Conservation (phyloP, 495 filamentous ascomycete genomes). For the Hypoxylon trugodes region DNA sequence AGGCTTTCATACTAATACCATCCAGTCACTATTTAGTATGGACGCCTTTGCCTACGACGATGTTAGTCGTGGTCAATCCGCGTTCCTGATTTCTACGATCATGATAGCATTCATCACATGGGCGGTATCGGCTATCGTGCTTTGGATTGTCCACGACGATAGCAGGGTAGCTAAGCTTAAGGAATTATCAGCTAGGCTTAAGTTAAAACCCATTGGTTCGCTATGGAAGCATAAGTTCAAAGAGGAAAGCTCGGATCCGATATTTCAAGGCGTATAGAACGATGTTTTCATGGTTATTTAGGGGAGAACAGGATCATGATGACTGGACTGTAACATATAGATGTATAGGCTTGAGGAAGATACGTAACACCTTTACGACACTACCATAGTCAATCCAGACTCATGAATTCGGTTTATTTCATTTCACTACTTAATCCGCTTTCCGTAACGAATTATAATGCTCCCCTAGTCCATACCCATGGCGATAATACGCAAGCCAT, state of each 20-base stretch:
- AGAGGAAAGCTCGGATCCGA: background rate
- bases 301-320: too few relatives aligned
- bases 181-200: background rate
- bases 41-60: slow-evolving; percentile 30
- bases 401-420: too few relatives aligned
- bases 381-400: too few relatives aligned
- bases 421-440: slow-evolving; percentile 39
- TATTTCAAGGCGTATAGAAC: slow-evolving; percentile 12
- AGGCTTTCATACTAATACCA: background rate
- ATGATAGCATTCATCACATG: slow-evolving; percentile 32
- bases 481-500: slow-evolving; percentile 95
- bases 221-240: background rate
- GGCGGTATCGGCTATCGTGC: slow-evolving; percentile 21
- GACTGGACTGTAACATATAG: too few relatives aligned
- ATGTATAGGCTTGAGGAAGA: too few relatives aligned
- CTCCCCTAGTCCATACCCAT: slow-evolving; percentile 91
- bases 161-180: slow-evolving; percentile 4
- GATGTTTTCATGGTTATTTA: too few relatives aligned
- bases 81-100: slow-evolving; percentile 25
- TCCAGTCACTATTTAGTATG: slow-evolving; percentile 34
- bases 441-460: slow-evolving; percentile 91
- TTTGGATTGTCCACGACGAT: slow-evolving; percentile 33
- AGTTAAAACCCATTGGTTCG: background rate
- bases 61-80: slow-evolving; percentile 1
- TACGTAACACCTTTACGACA: too few relatives aligned